Base-by-base conservation (phyloP, 257 asterid genomes). In the Ballota nigra region DNA sequence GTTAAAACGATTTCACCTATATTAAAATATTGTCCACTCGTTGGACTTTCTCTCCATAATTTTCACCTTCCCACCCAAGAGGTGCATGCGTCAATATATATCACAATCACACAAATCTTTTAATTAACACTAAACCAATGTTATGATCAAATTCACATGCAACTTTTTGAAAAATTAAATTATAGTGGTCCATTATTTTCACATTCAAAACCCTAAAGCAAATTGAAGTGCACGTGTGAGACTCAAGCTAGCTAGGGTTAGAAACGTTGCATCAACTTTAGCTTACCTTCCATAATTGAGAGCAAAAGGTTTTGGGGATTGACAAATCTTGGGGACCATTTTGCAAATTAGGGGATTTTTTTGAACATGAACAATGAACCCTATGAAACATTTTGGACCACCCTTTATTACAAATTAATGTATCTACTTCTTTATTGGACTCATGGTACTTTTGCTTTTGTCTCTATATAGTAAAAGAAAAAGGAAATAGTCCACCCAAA, bases 151-250 rank as follows among this genome's bases (percentile, higher is more conserved):
- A 68, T 80, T 76, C 81, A 80, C 77, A 59, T 73, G 84, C 72
- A 66, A 63, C 76, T 63, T 57, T 31, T 36, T 24, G 45, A 51
- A 45, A 69, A 34, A 53, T 20, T 5, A 1, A 31, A 45, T 22
- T 20, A 59, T 65, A 62, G 75, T 73, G 80, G 77, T 80, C 84
- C 81, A 73, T 63, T 36, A 55, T 53, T 80, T 80, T 69, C 74
- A 47, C 69, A 64, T 80, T 69, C 38, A 29, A 73, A 76, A 64
- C 63, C 57, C 68, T 49, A 77, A 73, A 68, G 74, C 20, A 38
- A 64, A 28, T 40, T 5, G 79, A 20, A 31, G 34, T 63, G 86
- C 83, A 82, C 71, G 81, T 78, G 81, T 75, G 77, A 69, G 77
- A 75, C 51, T 63, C 26, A 71, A 68, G 72, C 29, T 26, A 26